phyloP scores from a whole-genome alignment of 768 basidiomycete species.

The Favolaschia claudopus region DNA sequence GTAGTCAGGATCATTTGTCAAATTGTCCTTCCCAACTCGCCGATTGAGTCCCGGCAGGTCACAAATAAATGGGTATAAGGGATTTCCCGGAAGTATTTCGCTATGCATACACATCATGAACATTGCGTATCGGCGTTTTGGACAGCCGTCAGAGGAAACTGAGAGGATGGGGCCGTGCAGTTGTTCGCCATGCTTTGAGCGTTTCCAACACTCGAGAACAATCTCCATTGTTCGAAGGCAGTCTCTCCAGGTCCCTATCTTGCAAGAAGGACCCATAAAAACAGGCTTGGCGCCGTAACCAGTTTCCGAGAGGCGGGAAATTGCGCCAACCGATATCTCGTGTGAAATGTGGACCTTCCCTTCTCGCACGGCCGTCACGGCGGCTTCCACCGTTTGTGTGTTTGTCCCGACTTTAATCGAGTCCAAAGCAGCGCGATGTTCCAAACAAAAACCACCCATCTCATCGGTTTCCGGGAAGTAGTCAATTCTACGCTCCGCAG shows the following conservation, averaged over 20 bases:
- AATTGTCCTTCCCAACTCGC: neutral
- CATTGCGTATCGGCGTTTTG: constrained; percentile 27
- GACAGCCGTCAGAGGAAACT: constrained; percentile 31
- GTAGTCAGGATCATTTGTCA: neutral
- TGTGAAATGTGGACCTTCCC: constrained; percentile 2
- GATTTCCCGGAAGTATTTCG: constrained; percentile 20
- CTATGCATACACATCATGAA: constrained; percentile 31
- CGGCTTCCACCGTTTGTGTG: neutral
- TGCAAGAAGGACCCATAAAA: constrained; percentile 31
- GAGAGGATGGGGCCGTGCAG: constrained; percentile 27
- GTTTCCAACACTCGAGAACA: constrained; percentile 31
- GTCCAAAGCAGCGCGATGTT: neutral
- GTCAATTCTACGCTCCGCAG: neutral
- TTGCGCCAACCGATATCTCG: constrained; percentile 5
- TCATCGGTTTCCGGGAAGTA: neutral
- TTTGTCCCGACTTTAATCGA: neutral
- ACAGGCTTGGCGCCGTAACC: constrained; percentile 31
- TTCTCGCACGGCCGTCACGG: neutral
- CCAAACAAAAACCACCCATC: constrained; percentile 1
- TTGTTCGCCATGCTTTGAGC: constrained; percentile 29
- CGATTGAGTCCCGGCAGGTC: constrained; percentile 2
- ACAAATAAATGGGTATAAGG: constrained; percentile 13
- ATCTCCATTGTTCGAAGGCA: constrained; percentile 24
- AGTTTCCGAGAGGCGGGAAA: constrained; percentile 10
- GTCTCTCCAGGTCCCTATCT: constrained; percentile 18